Evolutionary conservation across 352 stramenopile species (phyloP), one percentile per base, ranked within the genome.

Genomic region (Aphanomyces stellatus): DNA sequence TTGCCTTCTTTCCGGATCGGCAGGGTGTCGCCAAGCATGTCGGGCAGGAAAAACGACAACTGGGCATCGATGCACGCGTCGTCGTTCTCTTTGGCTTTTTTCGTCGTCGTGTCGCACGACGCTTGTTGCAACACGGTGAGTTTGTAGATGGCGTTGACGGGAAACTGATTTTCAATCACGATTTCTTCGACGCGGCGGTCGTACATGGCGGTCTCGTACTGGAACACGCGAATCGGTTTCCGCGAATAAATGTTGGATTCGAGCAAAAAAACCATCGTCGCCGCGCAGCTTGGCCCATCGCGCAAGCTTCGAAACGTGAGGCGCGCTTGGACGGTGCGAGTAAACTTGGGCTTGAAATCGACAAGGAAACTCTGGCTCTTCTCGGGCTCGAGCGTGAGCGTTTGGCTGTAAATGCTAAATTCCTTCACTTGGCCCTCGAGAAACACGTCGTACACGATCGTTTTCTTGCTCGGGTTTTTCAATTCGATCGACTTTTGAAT

Each of bases 401-500:
- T 72, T 34, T 76, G 88, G 0, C 79, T 76, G 34, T 90, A 80
- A 25, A 95, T 91, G 4, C 72, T 84, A 59, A 93, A 95, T 19
- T 85, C 81, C n/a, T 76, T 86, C 53, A 10, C 46, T 51, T 57
- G 60, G 24, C 49, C 84, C 48, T 97, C 87, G 1, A 98, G 65
- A 42, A 89, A 92, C 2, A 98, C 89, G 4, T 92, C 77, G 61
- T 98, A 98, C 3, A 73, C 76, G 35, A 98, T 81, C 4, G 79
- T 71, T 5, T 80, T 84, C 2, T 77, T 75, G 22, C 85, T 92
- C 5, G 92, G 88, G 62, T 98, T 98, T 65, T 88, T 90, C 2
- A 98, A 76, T 66, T 98, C 94, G 33, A 98, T 98, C 6, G 71
- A 95, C 51, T 98, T 98, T 15, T 87, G 81, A 30, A 97, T 93